These are phyloP conservation scores for Linum tenue DNA, from an alignment of 345 rosid species.

Conservation along the genomic window DNA sequence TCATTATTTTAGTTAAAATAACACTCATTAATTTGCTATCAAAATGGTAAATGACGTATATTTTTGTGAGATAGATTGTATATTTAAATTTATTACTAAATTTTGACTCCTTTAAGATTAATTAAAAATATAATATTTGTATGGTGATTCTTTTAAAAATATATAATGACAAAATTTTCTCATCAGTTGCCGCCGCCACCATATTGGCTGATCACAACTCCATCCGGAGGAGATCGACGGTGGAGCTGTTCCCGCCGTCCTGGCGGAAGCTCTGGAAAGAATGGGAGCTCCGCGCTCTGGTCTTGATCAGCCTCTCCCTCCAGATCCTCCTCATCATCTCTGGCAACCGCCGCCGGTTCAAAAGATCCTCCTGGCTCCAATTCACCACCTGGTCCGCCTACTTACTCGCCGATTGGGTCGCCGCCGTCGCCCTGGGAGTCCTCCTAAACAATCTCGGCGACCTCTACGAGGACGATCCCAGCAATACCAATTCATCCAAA, in stretches of 20 bases:
- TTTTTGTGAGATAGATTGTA: too few relatives aligned
- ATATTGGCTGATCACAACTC: too few relatives aligned
- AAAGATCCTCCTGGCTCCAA: not conserved
- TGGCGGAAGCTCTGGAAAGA: slow-evolving; percentile 7
- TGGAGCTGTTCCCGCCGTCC: not conserved
- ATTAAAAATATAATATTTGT: too few relatives aligned
- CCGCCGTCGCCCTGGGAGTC: slow-evolving; percentile 19
- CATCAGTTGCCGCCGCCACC: not conserved
- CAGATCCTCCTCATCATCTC: slow-evolving; percentile 15
- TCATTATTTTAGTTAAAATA: too few relatives aligned
- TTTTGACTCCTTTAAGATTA: too few relatives aligned
- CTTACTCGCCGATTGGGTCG: slow-evolving; percentile 22
- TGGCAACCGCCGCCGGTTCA: slow-evolving; percentile 13
- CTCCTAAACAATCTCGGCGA: slow-evolving; percentile 10
- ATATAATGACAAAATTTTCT: too few relatives aligned
- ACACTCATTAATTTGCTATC: too few relatives aligned
- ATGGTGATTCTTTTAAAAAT: too few relatives aligned
- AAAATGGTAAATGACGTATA: too few relatives aligned
- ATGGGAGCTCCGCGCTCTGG: slow-evolving; percentile 23
- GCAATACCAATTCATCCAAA: too few relatives aligned
- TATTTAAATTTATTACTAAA: too few relatives aligned
- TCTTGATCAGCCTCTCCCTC: slow-evolving; percentile 14
- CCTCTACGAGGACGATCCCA: not conserved
- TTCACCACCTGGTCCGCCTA: slow-evolving; percentile 20
- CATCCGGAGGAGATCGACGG: too few relatives aligned